These are phyloP conservation scores for Aspergillus terreus DNA, from an alignment of 2,329 filamentous ascomycete species.

Conservation along the genomic window DNA sequence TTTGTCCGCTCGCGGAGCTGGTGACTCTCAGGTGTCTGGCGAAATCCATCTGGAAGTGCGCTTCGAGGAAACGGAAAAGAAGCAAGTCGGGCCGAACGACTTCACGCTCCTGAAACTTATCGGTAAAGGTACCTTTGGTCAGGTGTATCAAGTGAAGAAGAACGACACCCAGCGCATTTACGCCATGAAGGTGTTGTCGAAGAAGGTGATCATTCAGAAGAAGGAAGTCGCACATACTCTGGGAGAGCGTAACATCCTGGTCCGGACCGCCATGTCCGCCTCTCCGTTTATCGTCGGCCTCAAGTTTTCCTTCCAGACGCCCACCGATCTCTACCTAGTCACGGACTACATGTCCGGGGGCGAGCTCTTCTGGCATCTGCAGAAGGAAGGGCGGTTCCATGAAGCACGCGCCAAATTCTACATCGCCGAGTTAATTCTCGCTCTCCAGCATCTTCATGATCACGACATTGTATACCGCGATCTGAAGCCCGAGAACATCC, in stretches of 20 bases:
- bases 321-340: constrained; percentile 94
- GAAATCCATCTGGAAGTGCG: constrained; percentile 84
- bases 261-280: constrained; percentile 90
- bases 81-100: constrained; percentile 88
- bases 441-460: constrained; percentile 89
- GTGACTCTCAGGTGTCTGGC: constrained; percentile 72
- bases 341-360: constrained; percentile 99
- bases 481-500: constrained; percentile 94
- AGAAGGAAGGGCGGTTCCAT: constrained; percentile 93
- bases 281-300: constrained; percentile 97
- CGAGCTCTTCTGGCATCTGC: constrained; percentile 97
- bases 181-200: constrained; percentile 98
- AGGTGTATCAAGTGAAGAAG: constrained; percentile 97
- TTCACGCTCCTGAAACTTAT: constrained; percentile 96
- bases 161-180: constrained; percentile 95
- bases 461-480: constrained; percentile 98
- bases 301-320: constrained; percentile 98
- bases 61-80: constrained; percentile 85
- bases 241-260: constrained; percentile 93
- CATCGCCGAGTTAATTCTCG: constrained; percentile 93
- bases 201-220: constrained; percentile 99
- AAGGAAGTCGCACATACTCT: constrained; percentile 98
- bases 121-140: constrained; percentile 95
- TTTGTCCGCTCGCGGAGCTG: constrained; percentile 73
- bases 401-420: constrained; percentile 97